Base-by-base conservation (phyloP, 495 filamentous ascomycete species). In the Cercophora samala region DNA sequence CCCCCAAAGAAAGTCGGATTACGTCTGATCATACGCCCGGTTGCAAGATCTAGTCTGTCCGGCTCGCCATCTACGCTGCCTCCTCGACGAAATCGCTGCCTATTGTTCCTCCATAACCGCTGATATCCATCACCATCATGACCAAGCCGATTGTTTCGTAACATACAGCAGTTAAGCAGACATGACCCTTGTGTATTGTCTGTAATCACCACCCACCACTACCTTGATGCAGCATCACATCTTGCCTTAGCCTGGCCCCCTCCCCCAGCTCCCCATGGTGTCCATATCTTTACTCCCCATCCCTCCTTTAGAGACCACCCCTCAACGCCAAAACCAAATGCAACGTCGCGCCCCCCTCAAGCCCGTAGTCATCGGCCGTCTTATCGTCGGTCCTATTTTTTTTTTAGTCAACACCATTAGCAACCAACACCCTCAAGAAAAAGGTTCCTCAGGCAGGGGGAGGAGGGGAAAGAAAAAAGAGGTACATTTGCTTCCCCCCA, bases 401-500 rank as follows among this genome's bases (percentile, higher is more conserved):
- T 54, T 18, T 18, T 46, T 15, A 32, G n/a, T 13, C 18, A 19
- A 1, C 26, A 52, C 68, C 23, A 68, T 62, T 26, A 51, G 46
- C 15, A 21, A 17, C 29, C 55, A 23, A 15, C 61, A 62, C 26
- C 13, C 60, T 17, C 22, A 29, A 42, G n/a, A 62, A 4, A 6
- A 24, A 17, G 46, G n/a, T n/a, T n/a, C n/a, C n/a, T n/a, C n/a
- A n/a, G n/a, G n/a, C n/a, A n/a, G 37, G 32, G 24, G 13, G 59
- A 24, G 59, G 58, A 51, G 18, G 19, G 17, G 19, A 21, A 46
- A 15, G 22, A 29, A 63, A 26, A 64, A 32, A 58, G 51, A 25
- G n/a, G 55, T 82, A 97, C 95, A 99, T 97, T 75, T 99, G 95
- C 80, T 99, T 99, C 68, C 95, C 95, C 56, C 93, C 93, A 73